These are phyloP conservation scores for Cyberlindnera sargentensis DNA, from an alignment of 805 yeast species.

Conservation along the genomic window DNA sequence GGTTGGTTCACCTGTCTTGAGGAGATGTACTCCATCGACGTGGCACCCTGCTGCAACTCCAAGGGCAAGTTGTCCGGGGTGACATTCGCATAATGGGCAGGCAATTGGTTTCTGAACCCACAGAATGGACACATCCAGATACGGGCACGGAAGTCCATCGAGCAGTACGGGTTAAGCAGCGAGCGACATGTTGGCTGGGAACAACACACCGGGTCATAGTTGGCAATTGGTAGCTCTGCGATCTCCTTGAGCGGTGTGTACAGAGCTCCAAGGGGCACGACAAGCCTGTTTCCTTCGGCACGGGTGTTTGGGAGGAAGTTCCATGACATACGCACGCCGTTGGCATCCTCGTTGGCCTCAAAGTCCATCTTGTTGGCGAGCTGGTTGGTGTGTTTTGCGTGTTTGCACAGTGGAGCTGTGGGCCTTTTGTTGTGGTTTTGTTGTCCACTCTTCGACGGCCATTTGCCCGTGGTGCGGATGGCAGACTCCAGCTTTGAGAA, in stretches of 20 bases:
- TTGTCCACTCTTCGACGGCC: background rate
- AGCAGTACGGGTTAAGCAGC: conserved; percentile 81
- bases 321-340: conserved; percentile 75
- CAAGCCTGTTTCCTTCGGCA: conserved; percentile 83
- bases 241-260: conserved; percentile 89
- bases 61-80: conserved; percentile 72
- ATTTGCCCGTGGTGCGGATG: no score
- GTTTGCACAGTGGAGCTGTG: background rate
- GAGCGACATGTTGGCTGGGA: conserved; percentile 73
- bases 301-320: conserved; percentile 84
- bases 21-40: conserved; percentile 82
- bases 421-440: background rate
- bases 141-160: conserved; percentile 66
- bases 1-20: conserved; percentile 77
- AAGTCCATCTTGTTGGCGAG: conserved; percentile 29
- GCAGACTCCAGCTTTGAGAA: no score
- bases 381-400: background rate
- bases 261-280: conserved; percentile 89
- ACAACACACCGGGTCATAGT: conserved; percentile 82
- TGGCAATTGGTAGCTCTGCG: conserved; percentile 68
- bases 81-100: conserved; percentile 73
- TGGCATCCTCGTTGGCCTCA: conserved; percentile 61
- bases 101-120: conserved; percentile 68
- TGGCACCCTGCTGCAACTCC: conserved; percentile 60
- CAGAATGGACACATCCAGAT: conserved; percentile 87